Evolutionary conservation across 495 filamentous ascomycete species (phyloP).

Genomic region (Aspergillus funiculosus): DNA sequence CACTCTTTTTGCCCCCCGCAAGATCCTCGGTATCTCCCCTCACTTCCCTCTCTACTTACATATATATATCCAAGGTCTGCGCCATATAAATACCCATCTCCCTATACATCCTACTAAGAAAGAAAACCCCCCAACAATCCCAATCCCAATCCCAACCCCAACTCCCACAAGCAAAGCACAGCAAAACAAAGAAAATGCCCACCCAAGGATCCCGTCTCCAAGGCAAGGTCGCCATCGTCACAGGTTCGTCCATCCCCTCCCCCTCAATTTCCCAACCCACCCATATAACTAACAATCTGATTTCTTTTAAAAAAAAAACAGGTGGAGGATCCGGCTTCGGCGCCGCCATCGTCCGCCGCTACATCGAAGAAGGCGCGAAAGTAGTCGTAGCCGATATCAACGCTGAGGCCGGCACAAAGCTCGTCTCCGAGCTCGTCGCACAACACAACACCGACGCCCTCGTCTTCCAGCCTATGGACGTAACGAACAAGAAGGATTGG

Average conservation of each 20-base stretch:
- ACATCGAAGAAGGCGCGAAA: slow-evolving; percentile 52
- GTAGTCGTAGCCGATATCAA: slow-evolving; percentile 58
- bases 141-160: no score
- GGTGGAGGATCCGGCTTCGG: slow-evolving; percentile 56
- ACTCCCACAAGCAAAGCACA: no score
- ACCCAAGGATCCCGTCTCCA: slow-evolving; percentile 43
- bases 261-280: slow-evolving; percentile 25
- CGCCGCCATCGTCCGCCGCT: slow-evolving; percentile 50
- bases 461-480: slow-evolving; percentile 46
- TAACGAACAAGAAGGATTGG: slow-evolving; percentile 49
- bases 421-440: slow-evolving; percentile 37
- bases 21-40: no score
- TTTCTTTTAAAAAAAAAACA: slow-evolving; percentile 13
- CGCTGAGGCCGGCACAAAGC: slow-evolving; percentile 43
- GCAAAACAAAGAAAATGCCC: slow-evolving; percentile 14
- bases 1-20: no score
- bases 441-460: slow-evolving; percentile 37
- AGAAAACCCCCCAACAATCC: no score
- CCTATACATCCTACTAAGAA: no score
- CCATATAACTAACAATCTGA: background rate
- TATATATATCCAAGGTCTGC: no score
- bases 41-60: no score
- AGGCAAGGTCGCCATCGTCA: slow-evolving; percentile 92
- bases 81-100: no score
- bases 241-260: slow-evolving; percentile 45